Evolutionary conservation across 2,329 filamentous ascomycete species (phyloP), one percentile per base, ranked within the genome.

Genomic region (Diaporthe capsici): DNA sequence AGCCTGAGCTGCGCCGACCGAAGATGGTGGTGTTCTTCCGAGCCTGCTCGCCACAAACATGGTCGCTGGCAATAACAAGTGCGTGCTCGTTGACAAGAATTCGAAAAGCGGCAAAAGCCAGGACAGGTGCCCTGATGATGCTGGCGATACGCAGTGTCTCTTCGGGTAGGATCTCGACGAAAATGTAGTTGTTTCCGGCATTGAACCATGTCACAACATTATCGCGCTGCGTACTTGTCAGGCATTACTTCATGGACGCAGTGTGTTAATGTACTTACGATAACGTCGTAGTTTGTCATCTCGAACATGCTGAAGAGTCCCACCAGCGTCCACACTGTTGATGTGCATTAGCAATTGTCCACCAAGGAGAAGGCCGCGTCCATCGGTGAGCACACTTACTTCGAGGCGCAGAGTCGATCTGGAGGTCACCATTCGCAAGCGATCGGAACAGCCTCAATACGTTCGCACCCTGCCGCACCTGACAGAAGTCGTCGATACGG

Each of bases 131-230:
- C 75, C 87, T 77, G 8, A 92, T 79, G 4, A 82, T 82, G 77
- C 87, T 86, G 7, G 88, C 91, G 10, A 94, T 90, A 31, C 87
- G 86, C 44, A 94, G 86, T 10, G 88, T 84, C 71, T 90, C 88
- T 78, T 94, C 92, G 0, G 92, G 90, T 49, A 93, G 87, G 8
- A 91, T 84, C 78, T 94, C 92, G 20, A 94, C 86, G 78, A 94
- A 92, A 1, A 86, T 83, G 6, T 82, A 83, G 79, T 94, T 94
- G 0, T 82, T 84, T 2, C 84, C 81, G 28, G 86, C 84, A 76
- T 90, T 86, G 15, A 94, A 84, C 92, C 93, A 94, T 44, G 87
- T 86, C 3, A 87, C 82, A 57, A 93, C 86, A 17, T 84, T 84
- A 68, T 90, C 87, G 77, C 81, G 73, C 81, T 76, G 8, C 78